Percentiles rank a stretch among this genome's conserved stretches.
These are phyloP conservation scores for Filobasidium uniguttulatum DNA, from an alignment of 1,284 basidiomycete species.

Conservation along the genomic window DNA sequence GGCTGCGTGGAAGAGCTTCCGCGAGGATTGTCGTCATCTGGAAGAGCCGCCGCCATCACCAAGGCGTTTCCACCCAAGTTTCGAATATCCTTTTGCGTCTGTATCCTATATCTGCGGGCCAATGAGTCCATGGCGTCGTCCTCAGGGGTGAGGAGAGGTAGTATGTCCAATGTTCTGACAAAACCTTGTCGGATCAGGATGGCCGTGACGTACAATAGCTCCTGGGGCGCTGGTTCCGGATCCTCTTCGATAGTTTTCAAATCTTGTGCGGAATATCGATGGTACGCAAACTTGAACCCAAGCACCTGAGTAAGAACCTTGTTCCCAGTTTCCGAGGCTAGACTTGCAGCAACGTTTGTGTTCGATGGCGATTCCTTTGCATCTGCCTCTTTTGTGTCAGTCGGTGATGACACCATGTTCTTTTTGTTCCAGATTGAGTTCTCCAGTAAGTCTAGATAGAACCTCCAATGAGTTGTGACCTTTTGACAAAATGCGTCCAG, in stretches of 20 bases:
- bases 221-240: constrained; percentile 51
- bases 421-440: constrained; percentile 60
- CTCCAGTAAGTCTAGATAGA: constrained; percentile 74
- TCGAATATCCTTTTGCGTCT: constrained; percentile 30
- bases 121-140: constrained; percentile 61
- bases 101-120: constrained; percentile 37
- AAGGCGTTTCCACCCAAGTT: constrained; percentile 57
- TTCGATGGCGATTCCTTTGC: constrained; percentile 18
- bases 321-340: constrained; percentile 42
- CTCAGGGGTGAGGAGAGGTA: constrained; percentile 52
- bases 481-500: constrained; percentile 79
- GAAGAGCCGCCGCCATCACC: constrained; percentile 77
- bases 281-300: constrained; percentile 88
- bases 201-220: constrained; percentile 68
- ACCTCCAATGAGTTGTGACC: constrained; percentile 69
- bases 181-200: constrained; percentile 78
- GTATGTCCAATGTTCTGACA: constrained; percentile 65
- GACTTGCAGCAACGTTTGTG: constrained; percentile 20
- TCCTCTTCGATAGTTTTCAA: constrained; percentile 45
- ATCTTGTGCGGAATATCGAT: constrained; percentile 28
- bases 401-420: constrained; percentile 7
- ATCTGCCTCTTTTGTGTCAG: constrained; percentile 21
- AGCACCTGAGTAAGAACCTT: constrained; percentile 72
- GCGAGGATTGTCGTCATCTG: constrained; percentile 43
- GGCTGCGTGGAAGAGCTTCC: constrained; percentile 36